phyloP scores from a whole-genome alignment of 2,329 filamentous ascomycete genomes.

The Penicillium brasilianum region DNA sequence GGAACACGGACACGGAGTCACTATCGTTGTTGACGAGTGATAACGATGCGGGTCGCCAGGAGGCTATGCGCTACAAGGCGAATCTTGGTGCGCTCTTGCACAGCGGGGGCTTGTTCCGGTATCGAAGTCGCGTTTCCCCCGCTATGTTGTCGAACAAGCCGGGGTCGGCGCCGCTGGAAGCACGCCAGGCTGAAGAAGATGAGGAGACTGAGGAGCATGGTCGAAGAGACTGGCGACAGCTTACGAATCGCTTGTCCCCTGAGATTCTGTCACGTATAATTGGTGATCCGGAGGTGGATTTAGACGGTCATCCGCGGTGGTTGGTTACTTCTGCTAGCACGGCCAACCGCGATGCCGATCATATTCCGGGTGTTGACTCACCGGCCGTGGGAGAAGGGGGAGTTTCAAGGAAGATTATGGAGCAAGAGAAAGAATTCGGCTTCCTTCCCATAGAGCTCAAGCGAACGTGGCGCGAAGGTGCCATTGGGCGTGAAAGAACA shows the following conservation, averaged over 20 bases:
- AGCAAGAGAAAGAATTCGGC: conserved; percentile 54
- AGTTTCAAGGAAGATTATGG: conserved; percentile 33
- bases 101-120: conserved; percentile 51
- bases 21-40: conserved; percentile 40
- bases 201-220: conserved; percentile 45
- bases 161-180: conserved; percentile 3
- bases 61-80: conserved; percentile 58
- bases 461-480: conserved; percentile 65
- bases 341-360: conserved; percentile 60
- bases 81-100: conserved; percentile 63
- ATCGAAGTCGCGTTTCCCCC: conserved; percentile 46
- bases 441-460: conserved; percentile 66
- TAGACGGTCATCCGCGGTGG: conserved; percentile 55
- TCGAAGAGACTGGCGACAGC: conserved; percentile 57
- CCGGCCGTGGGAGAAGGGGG: conserved; percentile 24
- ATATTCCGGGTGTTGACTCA: conserved; percentile 62
- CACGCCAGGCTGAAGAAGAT: conserved; percentile 28
- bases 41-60: conserved; percentile 49
- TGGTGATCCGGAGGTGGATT: conserved; percentile 44
- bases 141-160: conserved; percentile 53
- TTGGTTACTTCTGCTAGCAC: conserved; percentile 63
- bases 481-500: conserved; percentile 65
- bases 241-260: conserved; percentile 59
- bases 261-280: conserved; percentile 57
- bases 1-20: conserved; percentile 50